Evolutionary conservation across 2,329 filamentous ascomycete species (phyloP).

Genomic region (Xylariaceae sp.): DNA sequence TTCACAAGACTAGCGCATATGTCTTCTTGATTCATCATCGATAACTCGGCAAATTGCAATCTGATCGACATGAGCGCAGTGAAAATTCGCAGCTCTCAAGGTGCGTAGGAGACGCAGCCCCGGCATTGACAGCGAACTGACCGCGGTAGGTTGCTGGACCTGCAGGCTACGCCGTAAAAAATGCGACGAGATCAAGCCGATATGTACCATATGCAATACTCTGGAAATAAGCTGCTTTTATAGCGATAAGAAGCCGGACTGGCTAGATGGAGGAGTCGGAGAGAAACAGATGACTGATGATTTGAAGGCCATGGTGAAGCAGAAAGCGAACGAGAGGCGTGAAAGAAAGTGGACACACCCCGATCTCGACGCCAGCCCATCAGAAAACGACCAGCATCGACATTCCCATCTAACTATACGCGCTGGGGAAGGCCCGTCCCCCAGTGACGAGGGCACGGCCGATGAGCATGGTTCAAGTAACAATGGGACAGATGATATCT

Average conservation of each 20-base stretch:
- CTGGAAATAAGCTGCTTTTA: slow-evolving; percentile 40
- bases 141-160: slow-evolving; percentile 34
- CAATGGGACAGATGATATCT: not conserved
- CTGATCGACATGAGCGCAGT: slow-evolving; percentile 9
- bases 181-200: slow-evolving; percentile 38
- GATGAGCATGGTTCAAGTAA: not conserved
- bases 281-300: slow-evolving; percentile 35
- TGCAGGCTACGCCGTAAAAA: slow-evolving; percentile 42
- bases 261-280: slow-evolving; percentile 33
- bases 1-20: too few relatives aligned
- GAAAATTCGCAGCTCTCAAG: slow-evolving; percentile 17
- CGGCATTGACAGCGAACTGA: not conserved
- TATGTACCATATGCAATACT: slow-evolving; percentile 33
- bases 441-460: not conserved
- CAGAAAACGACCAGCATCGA: not conserved
- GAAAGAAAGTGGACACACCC: slow-evolving; percentile 46
- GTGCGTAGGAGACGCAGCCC: slow-evolving; percentile 2
- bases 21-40: too few relatives aligned
- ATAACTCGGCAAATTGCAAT: not conserved
- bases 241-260: slow-evolving; percentile 32
- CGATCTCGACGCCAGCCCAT: slow-evolving; percentile 8
- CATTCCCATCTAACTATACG: slow-evolving; percentile 18
- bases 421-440: not conserved
- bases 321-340: slow-evolving; percentile 46
- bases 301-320: slow-evolving; percentile 56